These are phyloP conservation scores for Hymenotorrendiella dingleyae DNA, from an alignment of 2,329 filamentous ascomycete genomes.

Conservation along the genomic window DNA sequence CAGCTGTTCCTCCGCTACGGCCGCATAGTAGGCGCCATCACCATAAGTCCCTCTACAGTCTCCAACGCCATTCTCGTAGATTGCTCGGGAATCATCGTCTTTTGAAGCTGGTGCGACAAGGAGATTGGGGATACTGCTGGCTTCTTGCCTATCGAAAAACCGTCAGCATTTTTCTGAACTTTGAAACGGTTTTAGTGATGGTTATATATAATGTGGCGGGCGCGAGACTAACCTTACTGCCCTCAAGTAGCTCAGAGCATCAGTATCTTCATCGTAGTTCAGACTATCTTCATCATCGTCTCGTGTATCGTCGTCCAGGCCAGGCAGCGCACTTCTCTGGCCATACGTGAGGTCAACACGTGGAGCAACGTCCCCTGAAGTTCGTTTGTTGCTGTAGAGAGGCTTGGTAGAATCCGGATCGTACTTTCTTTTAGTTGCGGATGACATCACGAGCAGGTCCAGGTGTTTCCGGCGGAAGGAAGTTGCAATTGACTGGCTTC, in stretches of 20 bases:
- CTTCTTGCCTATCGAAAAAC: slow-evolving; percentile 57
- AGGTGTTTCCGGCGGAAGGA: too few species aligned
- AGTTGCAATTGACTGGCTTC: too few species aligned
- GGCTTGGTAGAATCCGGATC: slow-evolving; percentile 10
- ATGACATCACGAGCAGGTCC: background rate
- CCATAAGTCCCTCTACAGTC: slow-evolving; percentile 62
- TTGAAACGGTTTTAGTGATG: background rate
- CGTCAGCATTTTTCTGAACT: slow-evolving; percentile 31
- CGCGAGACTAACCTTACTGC: slow-evolving; percentile 58
- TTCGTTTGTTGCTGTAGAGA: slow-evolving; percentile 20
- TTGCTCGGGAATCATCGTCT: slow-evolving; percentile 32
- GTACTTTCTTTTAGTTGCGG: slow-evolving; percentile 18
- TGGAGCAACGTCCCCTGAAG: slow-evolving; percentile 21
- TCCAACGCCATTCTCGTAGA: slow-evolving; percentile 44
- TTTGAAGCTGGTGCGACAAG: slow-evolving; percentile 57
- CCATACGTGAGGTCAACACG: slow-evolving; percentile 60
- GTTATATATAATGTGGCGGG: background rate
- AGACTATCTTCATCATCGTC: slow-evolving; percentile 45
- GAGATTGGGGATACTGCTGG: slow-evolving; percentile 65
- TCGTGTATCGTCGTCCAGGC: slow-evolving; percentile 43
- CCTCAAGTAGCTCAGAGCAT: slow-evolving; percentile 62
- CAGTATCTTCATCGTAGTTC: slow-evolving; percentile 61
- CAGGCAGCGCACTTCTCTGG: slow-evolving; percentile 66
- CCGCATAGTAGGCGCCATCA: slow-evolving; percentile 73
- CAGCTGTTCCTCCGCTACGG: slow-evolving; percentile 34